Conservation (phyloP, 2,329 filamentous ascomycete genomes). For the Monilinia laxa region DNA sequence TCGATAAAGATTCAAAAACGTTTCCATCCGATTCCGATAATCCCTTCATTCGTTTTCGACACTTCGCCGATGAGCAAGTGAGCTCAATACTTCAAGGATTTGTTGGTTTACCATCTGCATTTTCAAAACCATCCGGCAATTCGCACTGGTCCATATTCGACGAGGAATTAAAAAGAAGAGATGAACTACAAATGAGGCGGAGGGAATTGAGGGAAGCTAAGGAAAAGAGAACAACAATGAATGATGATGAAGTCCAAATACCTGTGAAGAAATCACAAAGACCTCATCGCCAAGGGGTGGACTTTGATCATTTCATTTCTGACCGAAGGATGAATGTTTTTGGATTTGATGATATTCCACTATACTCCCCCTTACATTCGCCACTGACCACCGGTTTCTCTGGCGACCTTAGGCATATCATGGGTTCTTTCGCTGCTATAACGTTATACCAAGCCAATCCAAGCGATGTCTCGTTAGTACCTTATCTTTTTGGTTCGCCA, state of each 20-base stretch:
- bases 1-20: neutral
- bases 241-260: constrained; percentile 25
- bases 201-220: constrained; percentile 32
- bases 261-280: constrained; percentile 25
- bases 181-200: constrained; percentile 33
- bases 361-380: constrained; percentile 32
- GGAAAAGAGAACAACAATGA: constrained; percentile 5
- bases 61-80: constrained; percentile 38
- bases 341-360: constrained; percentile 30
- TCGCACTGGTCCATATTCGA: constrained; percentile 36
- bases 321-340: constrained; percentile 4
- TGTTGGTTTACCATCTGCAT: constrained; percentile 39
- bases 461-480: constrained; percentile 35
- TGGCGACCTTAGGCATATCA: constrained; percentile 29
- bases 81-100: constrained; percentile 39
- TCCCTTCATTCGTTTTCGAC: constrained; percentile 39
- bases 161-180: constrained; percentile 33
- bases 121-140: constrained; percentile 31
- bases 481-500: constrained; percentile 39
- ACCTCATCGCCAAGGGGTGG: neutral
- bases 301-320: neutral
- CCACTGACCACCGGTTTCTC: constrained; percentile 68
- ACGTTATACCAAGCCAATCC: constrained; percentile 13
- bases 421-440: constrained; percentile 5
- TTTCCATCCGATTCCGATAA: constrained; percentile 28